Evolutionary conservation across 495 filamentous ascomycete genomes (phyloP).

Genomic region (Niebla homalea): DNA sequence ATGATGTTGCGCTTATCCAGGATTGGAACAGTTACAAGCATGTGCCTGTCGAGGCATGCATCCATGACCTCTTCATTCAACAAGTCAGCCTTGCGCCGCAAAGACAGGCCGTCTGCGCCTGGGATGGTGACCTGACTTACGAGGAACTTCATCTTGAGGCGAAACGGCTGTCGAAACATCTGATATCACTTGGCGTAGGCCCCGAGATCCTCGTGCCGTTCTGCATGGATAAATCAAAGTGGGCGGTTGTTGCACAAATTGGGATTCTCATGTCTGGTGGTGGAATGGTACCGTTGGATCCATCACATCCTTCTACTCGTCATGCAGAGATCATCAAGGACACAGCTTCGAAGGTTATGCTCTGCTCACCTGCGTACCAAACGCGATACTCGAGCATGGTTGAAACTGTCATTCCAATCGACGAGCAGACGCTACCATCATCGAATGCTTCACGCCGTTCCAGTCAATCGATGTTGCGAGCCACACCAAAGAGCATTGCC

Average conservation of each 20-base stretch:
- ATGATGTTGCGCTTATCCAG: slow-evolving; percentile 29
- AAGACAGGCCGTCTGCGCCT: slow-evolving; percentile 23
- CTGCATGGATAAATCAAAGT: slow-evolving; percentile 33
- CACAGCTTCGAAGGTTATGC: slow-evolving; percentile 29
- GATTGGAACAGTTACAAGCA: slow-evolving; percentile 27
- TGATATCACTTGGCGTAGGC: slow-evolving; percentile 25
- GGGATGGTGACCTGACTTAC: slow-evolving; percentile 41
- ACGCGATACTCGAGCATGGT: slow-evolving; percentile 3
- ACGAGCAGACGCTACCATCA: slow-evolving; percentile 1
- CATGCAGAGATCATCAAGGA: slow-evolving; percentile 27
- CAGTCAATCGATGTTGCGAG: slow-evolving; percentile 20
- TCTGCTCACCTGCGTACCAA: slow-evolving; percentile 27
- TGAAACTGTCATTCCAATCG: slow-evolving; percentile 2
- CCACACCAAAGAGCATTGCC: slow-evolving; percentile 40
- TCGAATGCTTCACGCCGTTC: neutral
- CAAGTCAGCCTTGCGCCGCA: slow-evolving; percentile 6
- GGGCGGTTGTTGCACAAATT: slow-evolving; percentile 27
- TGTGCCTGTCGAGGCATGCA: slow-evolving; percentile 16
- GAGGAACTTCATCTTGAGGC: slow-evolving; percentile 28
- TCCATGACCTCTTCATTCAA: slow-evolving; percentile 11
- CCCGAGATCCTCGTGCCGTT: slow-evolving; percentile 24
- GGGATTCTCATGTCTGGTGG: slow-evolving; percentile 38
- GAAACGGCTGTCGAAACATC: slow-evolving; percentile 21
- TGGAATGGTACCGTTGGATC: slow-evolving; percentile 40
- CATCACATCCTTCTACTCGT: slow-evolving; percentile 26